A percentile compares a stretch with the other conserved stretches of the same genome.
phyloP scores from a whole-genome alignment of 257 asterid species.

The Lycium barbarum region DNA sequence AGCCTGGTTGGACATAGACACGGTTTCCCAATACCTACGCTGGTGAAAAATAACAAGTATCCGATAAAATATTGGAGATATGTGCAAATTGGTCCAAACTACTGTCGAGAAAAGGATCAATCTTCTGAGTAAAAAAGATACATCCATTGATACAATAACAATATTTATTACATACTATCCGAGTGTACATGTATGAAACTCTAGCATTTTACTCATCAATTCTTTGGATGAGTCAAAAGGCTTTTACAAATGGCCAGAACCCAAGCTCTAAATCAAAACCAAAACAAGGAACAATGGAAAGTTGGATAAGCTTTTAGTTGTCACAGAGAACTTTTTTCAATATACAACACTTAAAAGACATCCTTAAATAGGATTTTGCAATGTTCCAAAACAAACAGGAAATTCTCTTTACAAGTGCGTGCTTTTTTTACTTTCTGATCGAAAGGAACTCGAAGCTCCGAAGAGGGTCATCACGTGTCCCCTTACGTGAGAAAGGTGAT shows the following conservation, averaged over 20 bases:
- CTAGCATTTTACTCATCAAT: conserved; percentile 50
- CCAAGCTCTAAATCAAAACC: conserved; percentile 46
- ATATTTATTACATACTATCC: conserved; percentile 33
- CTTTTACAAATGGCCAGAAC: conserved; percentile 40
- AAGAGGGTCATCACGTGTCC: conserved; percentile 83
- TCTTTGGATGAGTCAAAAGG: conserved; percentile 46
- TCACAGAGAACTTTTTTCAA: conserved; percentile 45
- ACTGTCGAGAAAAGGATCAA: neutral
- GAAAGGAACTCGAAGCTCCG: conserved; percentile 92
- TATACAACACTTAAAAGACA: conserved; percentile 47
- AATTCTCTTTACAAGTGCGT: conserved; percentile 38
- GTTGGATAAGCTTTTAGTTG: conserved; percentile 36
- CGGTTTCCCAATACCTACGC: neutral
- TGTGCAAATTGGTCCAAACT: neutral
- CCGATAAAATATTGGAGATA: neutral
- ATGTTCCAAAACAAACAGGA: conserved; percentile 32
- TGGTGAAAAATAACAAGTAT: neutral
- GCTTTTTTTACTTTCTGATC: conserved; percentile 43
- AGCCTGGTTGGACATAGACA: neutral
- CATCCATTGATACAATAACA: conserved; percentile 13
- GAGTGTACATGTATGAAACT: conserved; percentile 38
- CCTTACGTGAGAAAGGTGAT: conserved; percentile 61
- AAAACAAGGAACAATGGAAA: conserved; percentile 28
- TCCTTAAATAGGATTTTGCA: conserved; percentile 37
- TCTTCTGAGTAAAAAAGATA: neutral